Evolutionary conservation across 306 rosid species (phyloP), one percentile per base, ranked within the genome.

Genomic region (Dicorynia guianensis): DNA sequence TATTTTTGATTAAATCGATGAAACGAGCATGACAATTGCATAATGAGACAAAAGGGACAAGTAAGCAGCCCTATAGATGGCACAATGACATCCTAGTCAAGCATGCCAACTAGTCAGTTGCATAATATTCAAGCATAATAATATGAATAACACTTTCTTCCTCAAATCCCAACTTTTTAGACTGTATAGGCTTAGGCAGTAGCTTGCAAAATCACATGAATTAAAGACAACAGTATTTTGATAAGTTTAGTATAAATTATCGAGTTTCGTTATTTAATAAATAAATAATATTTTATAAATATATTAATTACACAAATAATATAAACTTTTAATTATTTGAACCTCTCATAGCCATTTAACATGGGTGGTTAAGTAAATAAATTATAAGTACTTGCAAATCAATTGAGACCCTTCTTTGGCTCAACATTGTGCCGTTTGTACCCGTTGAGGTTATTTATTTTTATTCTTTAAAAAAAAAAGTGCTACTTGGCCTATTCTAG

Each of bases 341-440:
- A 34, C 11, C 40, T 57, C 19, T 11, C 4, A 4, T 4, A 4
- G 60, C 53, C 71, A 74, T 36, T 49, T 48, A 67, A 56, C 62
- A 39, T 74, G 67, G 67, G 48, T 70, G 59, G 13, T 43, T 9
- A 50, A 20, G 14, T 68, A 4, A 8, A 33, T 19, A 39, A 30
- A 33, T 9, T 57, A 52, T 17, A 30, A 63, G 40, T 30, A 5
- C 18, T 46, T 60, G 55, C 52, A 40, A 39, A 20, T 44, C 38
- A 59, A 11, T 65, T 65, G 18, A 25, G 50, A 76, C 34, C 15
- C 40, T 52, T 71, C 17, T n/a, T 43, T 30, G 58, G 49, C 42
- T 44, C 30, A 62, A 62, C 72, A 63, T 42, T 17, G 30, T 40
- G 63, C 69, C 39, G 14, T 70, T 54, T 47, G 48, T 62, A 61